Conservation (phyloP, 768 basidiomycete species). For the Pleurotus djamor region DNA sequence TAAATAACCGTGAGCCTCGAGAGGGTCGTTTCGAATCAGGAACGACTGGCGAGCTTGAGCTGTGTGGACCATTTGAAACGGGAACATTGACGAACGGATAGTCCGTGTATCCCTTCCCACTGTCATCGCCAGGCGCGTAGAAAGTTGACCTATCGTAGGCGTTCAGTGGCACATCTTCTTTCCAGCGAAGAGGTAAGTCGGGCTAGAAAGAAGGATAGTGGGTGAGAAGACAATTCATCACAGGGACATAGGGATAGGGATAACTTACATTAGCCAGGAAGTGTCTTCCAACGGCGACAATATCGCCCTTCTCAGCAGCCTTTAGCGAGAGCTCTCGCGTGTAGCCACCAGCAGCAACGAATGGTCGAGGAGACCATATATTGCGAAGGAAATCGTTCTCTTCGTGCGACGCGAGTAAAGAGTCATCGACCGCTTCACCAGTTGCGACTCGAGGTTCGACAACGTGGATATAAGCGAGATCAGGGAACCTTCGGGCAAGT, state of each 20-base stretch:
- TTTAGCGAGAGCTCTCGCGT: constrained; percentile 34
- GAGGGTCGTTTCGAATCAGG: no score
- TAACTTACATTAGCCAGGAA: constrained; percentile 30
- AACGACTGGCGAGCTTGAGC: no score
- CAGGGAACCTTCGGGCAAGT: constrained; percentile 34
- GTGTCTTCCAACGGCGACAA: constrained; percentile 25
- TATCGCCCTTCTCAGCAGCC: constrained; percentile 28
- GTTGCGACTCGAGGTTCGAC: constrained; percentile 32
- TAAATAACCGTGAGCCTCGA: no score
- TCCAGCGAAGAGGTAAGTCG: constrained; percentile 24
- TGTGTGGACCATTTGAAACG: not conserved
- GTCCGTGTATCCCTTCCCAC: constrained; percentile 19
- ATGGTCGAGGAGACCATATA: constrained; percentile 39
- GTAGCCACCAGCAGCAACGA: constrained; percentile 45
- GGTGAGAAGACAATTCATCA: not conserved
- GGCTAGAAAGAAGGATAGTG: constrained; percentile 19
- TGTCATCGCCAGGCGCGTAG: constrained; percentile 15
- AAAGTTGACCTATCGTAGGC: constrained; percentile 21
- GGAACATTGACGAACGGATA: constrained; percentile 9
- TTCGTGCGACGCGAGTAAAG: constrained; percentile 8
- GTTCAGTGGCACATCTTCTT: constrained; percentile 19
- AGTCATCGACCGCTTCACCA: constrained; percentile 10
- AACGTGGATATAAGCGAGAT: constrained; percentile 51
- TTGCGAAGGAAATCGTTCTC: constrained; percentile 42
- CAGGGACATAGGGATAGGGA: not conserved